Base-by-base conservation (phyloP, 1,284 basidiomycete species). In the Ganoderma meredithae region DNA sequence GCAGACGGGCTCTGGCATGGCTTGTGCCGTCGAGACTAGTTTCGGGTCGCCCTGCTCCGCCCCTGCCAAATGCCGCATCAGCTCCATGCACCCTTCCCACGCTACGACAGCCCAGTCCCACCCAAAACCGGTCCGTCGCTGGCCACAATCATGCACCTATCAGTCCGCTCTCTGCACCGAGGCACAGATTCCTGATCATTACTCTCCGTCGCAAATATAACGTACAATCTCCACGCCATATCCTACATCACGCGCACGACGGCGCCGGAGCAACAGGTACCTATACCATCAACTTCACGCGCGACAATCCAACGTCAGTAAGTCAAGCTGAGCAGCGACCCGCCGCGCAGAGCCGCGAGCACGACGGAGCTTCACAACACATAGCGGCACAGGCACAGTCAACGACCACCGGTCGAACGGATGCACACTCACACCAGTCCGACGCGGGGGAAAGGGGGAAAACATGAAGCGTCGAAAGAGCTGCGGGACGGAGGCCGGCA, bases 191-290 rank as follows among this genome's bases (percentile, higher is more conserved):
- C 39, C 31, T 64, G 31, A 47, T 47, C 55, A 73, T 69, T 73
- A 73, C 58, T 58, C 41, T 67, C 62, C 61, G 64, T 55, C 39
- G 60, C 59, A 56, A 49, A 60, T 72, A 72, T 72, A 72, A 27
- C 64, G 64, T 72, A 72, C 69, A 71, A 40, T 27, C 65, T 47
- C 66, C 47, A 36, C 60, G 33, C 60, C 40, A 31, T 72, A 71
- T 33, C 71, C 60, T 72, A 72, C 71, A 72, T 13, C 58, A 41
- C 31, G 22, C 27, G 58, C 55, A 63, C 55, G 36, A 44, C 31
- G 8, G 19, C 31, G 19, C 43, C 33, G 25, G 19, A 36, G 52
- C 9, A 39, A 43, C 15, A 40, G 44, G 31, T 55, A 58, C 68
- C 62, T 60, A 63, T 60, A 63, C 61, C 15, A 44, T 52, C 58